phyloP scores from a whole-genome alignment of 495 filamentous ascomycete genomes.

The Penicillium longicatenatum region DNA sequence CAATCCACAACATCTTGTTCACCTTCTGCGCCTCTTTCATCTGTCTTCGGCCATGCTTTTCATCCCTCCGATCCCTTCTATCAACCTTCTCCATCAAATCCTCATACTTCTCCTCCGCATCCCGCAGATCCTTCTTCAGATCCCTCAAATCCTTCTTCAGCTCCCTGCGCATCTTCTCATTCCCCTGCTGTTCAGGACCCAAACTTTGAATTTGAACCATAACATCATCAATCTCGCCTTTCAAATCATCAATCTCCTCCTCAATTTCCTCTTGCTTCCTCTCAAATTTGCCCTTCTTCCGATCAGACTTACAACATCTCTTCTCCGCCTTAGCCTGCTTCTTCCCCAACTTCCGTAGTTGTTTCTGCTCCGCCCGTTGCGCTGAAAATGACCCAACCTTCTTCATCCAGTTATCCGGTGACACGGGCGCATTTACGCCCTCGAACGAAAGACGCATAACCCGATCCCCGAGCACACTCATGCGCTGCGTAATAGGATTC shows the following conservation, averaged over 20 bases:
- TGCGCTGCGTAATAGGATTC: slow-evolving; percentile 8
- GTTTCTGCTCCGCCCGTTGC: neutral
- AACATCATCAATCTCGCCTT: neutral
- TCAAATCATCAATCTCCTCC: slow-evolving; percentile 2
- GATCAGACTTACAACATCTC: neutral
- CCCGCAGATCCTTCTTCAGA: neutral
- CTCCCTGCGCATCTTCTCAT: neutral
- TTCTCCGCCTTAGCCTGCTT: neutral
- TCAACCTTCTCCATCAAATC: slow-evolving; percentile 7
- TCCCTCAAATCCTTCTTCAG: neutral
- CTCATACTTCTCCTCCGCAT: neutral
- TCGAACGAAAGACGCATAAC: neutral
- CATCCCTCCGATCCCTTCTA: slow-evolving; percentile 3
- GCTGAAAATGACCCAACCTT: neutral
- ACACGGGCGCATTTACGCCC: neutral
- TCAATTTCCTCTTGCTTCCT: neutral
- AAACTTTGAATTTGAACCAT: neutral
- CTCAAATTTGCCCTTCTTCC: neutral
- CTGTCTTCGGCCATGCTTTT: neutral
- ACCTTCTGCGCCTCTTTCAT: slow-evolving; percentile 11
- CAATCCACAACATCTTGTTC: slow-evolving; percentile 21
- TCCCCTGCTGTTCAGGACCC: neutral
- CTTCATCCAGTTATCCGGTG: neutral
- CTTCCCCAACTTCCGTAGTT: neutral
- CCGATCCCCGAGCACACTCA: slow-evolving; percentile 53